Evolutionary conservation across 2,329 filamentous ascomycete species (phyloP).

Genomic region (Aureobasidium subglaciale): DNA sequence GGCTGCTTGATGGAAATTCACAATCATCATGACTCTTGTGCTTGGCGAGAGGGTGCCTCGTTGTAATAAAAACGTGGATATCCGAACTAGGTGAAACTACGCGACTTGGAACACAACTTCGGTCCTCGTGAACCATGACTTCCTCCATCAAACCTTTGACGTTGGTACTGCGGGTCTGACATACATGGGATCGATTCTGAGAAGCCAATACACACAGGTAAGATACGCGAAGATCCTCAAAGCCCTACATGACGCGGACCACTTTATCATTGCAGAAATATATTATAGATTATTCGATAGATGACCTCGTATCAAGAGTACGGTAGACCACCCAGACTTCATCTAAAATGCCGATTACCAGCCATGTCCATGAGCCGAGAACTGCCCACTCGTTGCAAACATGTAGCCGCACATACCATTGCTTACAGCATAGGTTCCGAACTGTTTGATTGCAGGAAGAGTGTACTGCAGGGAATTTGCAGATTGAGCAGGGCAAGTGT

Average conservation of each 20-base stretch:
- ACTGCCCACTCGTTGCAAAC: background rate
- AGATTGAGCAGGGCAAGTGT: slow-evolving; percentile 3
- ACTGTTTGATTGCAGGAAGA: background rate
- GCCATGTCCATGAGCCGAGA: background rate
- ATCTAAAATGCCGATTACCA: background rate
- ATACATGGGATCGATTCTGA: no score
- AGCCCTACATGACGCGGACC: background rate
- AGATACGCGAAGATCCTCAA: background rate
- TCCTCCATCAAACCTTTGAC: no score
- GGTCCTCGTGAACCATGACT: no score
- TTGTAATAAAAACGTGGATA: no score
- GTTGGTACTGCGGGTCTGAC: no score
- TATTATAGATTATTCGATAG: background rate
- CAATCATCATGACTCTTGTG: background rate
- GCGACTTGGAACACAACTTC: no score
- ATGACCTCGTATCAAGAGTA: background rate
- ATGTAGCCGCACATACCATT: slow-evolving; percentile 7
- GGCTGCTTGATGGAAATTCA: no score
- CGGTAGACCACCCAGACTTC: background rate
- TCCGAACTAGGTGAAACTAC: no score
- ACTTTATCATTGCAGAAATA: background rate
- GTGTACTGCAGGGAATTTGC: slow-evolving; percentile 6
- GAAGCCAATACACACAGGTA: background rate
- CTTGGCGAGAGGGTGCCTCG: no score
- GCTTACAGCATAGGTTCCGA: background rate